These are phyloP conservation scores for Saccharum hybrid DNA, from an alignment of 202 grass and related monocot species.

Conservation along the genomic window DNA sequence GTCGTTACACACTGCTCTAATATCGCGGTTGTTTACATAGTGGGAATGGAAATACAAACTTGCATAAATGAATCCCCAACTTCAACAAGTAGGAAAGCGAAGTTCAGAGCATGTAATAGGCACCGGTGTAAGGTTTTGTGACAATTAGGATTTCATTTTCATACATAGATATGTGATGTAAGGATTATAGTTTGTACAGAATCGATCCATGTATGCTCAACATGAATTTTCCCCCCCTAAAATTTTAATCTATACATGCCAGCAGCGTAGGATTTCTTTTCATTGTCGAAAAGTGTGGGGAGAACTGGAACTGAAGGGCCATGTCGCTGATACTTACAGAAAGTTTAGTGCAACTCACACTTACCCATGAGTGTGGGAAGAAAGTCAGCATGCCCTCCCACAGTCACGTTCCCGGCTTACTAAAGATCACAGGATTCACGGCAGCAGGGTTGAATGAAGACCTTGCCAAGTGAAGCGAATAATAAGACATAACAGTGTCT, in stretches of 20 bases:
- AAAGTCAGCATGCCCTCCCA: conserved; percentile 18
- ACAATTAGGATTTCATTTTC: background rate
- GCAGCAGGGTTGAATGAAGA: conserved; percentile 23
- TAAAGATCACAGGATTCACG: conserved; percentile 42
- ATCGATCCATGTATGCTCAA: background rate
- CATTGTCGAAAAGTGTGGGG: background rate
- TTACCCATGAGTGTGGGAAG: background rate
- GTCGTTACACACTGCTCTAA: conserved; percentile 40
- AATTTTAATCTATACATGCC: background rate
- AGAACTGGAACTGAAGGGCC: conserved; percentile 20
- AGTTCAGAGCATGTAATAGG: background rate
- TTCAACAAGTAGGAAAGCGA: background rate
- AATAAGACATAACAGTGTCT: conserved; percentile 14
- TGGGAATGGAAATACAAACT: background rate
- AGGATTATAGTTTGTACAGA: background rate
- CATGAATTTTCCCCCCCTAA: background rate
- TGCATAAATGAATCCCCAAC: conserved; percentile 4
- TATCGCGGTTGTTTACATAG: background rate
- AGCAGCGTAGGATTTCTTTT: background rate
- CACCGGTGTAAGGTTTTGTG: background rate
- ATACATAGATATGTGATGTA: background rate
- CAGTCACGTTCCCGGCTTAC: conserved; percentile 7
- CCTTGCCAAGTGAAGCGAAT: background rate
- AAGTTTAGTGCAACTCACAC: conserved; percentile 12
- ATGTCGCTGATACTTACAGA: background rate